Base-by-base conservation (phyloP, 495 filamentous ascomycete genomes). In the Hypoxylon subgilvum region DNA sequence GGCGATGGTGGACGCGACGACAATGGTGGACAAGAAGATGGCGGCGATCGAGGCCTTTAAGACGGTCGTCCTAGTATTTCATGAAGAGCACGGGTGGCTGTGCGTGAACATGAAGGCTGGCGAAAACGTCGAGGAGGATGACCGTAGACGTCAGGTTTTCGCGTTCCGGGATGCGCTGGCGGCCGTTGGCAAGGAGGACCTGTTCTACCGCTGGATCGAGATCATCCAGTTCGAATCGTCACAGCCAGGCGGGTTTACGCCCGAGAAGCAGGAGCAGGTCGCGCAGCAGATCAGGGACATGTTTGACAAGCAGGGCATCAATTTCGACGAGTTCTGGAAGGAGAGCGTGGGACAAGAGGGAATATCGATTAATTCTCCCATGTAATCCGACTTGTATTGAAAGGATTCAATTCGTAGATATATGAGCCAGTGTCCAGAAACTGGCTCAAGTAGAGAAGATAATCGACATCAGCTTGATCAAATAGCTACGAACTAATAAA, bases 201-300 rank as follows among this genome's bases (percentile, higher is more conserved):
- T 96, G 6, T 96, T 96, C 73, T 94, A 86, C 71, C 80, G 86
- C 25, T 92, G 89, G 88, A 87, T 92, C 42, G 91, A 96, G 74
- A 71, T 94, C 49, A 78, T 95, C 31, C 90, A 95, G 70, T 91
- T 82, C 65, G 91, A 94, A 72, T 88, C 88, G 41, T 82, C 81
- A 22, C 80, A 80, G 54, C 84, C 89, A 0, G 90, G 86, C 32
- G 87, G 87, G 0, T 92, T 92, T 63, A 86, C 83, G 1, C 67
- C 74, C 2, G 88, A 91, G 62, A 77, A 82, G 59, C 88, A 92
- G 72, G 70, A 79, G 17, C 78, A 78, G 41, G 82, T 84, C 1
- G 88, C 90, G 62, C 52, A 81, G 14, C 87, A 80, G 83, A 83
- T 57, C 78, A 82, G 77, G 66, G 82, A 74, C 9, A 69, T 92